Conservation (phyloP, 139 green algal genomes). For the Pleodorina starrii region DNA sequence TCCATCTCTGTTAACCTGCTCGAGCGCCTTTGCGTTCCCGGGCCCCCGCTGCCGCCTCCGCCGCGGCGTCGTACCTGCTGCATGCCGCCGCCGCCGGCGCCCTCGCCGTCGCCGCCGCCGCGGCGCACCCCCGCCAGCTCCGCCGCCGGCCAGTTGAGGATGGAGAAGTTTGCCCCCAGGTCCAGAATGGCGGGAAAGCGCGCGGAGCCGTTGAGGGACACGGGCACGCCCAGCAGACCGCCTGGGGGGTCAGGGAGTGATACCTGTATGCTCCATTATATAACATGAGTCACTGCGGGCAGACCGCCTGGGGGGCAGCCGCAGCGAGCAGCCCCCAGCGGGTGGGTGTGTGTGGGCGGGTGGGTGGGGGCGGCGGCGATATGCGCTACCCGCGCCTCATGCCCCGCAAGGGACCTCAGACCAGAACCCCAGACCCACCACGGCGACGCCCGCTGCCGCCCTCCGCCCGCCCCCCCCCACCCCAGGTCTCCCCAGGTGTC, state of each 20-base stretch:
- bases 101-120: neutral
- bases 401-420: too few relatives aligned
- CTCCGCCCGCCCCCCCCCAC: too few relatives aligned
- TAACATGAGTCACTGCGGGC: too few relatives aligned
- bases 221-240: constrained; percentile 32
- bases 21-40: neutral
- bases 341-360: too few relatives aligned
- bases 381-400: too few relatives aligned
- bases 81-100: neutral
- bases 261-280: too few relatives aligned
- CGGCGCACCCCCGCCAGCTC: constrained; percentile 26
- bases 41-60: neutral
- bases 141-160: constrained; percentile 39
- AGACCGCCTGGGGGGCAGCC: too few relatives aligned
- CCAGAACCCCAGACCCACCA: too few relatives aligned
- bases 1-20: neutral
- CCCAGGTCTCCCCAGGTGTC: too few relatives aligned
- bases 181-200: constrained; percentile 45
- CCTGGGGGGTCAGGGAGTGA: neutral
- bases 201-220: constrained; percentile 34
- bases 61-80: neutral
- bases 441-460: too few relatives aligned
- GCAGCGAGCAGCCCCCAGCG: too few relatives aligned
- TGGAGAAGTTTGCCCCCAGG: constrained; percentile 45
- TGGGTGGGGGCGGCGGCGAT: too few relatives aligned